Conservation (phyloP, 2,329 filamentous ascomycete genomes). For the Didymosphaeria variabile region DNA sequence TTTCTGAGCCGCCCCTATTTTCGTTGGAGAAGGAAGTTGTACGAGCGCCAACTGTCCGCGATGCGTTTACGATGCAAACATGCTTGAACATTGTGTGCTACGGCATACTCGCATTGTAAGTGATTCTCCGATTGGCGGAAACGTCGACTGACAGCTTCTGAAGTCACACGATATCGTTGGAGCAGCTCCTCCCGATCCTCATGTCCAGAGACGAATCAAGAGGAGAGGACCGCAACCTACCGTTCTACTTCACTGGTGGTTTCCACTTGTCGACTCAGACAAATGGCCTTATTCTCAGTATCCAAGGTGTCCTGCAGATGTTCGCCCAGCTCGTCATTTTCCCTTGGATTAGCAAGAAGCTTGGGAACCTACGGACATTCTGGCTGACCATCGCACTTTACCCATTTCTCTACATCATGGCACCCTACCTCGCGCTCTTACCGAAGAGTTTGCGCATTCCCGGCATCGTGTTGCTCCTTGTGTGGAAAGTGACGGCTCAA, state of each 20-base stretch:
- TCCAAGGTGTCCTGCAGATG: constrained; percentile 91
- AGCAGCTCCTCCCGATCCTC: constrained; percentile 92
- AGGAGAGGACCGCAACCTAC: constrained; percentile 64
- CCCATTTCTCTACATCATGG: constrained; percentile 85
- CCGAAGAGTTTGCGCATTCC: constrained; percentile 75
- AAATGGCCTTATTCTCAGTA: constrained; percentile 86
- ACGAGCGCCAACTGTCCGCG: constrained; percentile 47
- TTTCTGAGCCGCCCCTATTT: constrained; percentile 46
- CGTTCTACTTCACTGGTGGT: constrained; percentile 89
- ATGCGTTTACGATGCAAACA: constrained; percentile 84
- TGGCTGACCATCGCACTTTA: constrained; percentile 82
- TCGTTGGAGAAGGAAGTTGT: constrained; percentile 39
- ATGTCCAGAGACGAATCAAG: constrained; percentile 73
- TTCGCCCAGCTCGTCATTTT: constrained; percentile 86
- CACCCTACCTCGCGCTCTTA: constrained; percentile 88
- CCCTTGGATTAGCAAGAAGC: constrained; percentile 75
- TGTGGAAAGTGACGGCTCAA: constrained; percentile 93
- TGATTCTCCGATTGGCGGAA: constrained; percentile 41
- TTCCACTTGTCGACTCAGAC: constrained; percentile 83
- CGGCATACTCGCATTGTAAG: constrained; percentile 93
- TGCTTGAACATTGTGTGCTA: constrained; percentile 88
- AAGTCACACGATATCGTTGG: constrained; percentile 96
- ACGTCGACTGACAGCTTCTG: constrained; percentile 27
- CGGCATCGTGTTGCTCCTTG: constrained; percentile 78
- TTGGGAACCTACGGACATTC: constrained; percentile 85